Evolutionary conservation across 352 stramenopile genomes (phyloP).

Genomic region (Pythium utonaiense): DNA sequence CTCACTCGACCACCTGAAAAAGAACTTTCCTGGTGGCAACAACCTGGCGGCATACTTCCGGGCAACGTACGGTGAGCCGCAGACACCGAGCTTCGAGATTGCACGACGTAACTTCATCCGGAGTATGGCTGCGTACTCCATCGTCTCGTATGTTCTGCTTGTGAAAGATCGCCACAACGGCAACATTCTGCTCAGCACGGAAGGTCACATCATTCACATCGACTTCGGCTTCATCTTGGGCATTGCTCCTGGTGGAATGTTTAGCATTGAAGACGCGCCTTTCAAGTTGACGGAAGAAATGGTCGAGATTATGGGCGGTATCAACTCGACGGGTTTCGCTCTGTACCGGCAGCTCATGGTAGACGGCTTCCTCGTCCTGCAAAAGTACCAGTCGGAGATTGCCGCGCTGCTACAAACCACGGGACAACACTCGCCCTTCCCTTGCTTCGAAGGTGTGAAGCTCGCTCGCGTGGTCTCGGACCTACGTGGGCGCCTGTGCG

Average conservation of each 20-base stretch:
- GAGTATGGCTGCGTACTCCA: conserved; percentile 95
- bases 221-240: conserved; percentile 99
- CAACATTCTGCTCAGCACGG: conserved; percentile 96
- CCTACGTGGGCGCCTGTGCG: conserved; percentile 61
- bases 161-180: conserved; percentile 99
- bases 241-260: conserved; percentile 96
- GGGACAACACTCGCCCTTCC: conserved; percentile 92
- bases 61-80: conserved; percentile 43
- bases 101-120: conserved; percentile 93
- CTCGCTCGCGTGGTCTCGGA: conserved; percentile 59
- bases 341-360: conserved; percentile 91
- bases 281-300: conserved; percentile 99
- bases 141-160: conserved; percentile 96
- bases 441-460: conserved; percentile 87
- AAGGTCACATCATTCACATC: conserved; percentile 97
- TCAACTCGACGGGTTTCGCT: conserved; percentile 82
- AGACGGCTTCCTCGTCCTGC: conserved; percentile 92
- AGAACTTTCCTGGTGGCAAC: conserved; percentile 86
- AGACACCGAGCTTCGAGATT: conserved; percentile 36
- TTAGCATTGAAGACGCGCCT: conserved; percentile 96
- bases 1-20: conserved; percentile 96
- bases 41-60: conserved; percentile 91
- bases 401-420: conserved; percentile 94
- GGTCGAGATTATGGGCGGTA: conserved; percentile 94
- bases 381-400: conserved; percentile 92